Percentiles rank a stretch among this genome's conserved stretches.
phyloP scores from a whole-genome alignment of 139 green algal genomes.

The Chlamydomonas sphaeroides region DNA sequence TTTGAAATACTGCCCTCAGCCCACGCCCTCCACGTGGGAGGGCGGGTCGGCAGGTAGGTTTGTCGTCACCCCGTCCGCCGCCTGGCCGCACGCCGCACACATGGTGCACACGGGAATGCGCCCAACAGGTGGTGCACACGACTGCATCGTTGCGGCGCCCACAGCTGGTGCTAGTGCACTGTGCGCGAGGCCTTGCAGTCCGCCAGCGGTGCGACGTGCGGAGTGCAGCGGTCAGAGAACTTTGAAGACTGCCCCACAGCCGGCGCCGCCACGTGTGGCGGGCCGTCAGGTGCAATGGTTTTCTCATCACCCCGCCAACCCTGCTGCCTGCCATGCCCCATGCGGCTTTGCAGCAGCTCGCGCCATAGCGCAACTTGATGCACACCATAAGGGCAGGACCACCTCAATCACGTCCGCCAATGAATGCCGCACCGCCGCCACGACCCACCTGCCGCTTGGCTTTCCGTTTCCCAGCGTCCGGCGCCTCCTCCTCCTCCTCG shows the following conservation, averaged over 20 bases:
- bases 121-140: no score
- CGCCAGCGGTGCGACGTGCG: no score
- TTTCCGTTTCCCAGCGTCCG: background rate
- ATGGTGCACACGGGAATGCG: no score
- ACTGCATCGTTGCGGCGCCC: no score
- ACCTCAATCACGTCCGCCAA: background rate
- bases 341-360: no score
- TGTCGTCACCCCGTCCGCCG: background rate
- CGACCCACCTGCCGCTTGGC: slow-evolving; percentile 8
- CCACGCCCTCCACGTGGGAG: background rate
- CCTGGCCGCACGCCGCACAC: no score
- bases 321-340: no score
- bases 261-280: background rate
- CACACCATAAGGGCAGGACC: background rate
- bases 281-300: background rate
- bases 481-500: slow-evolving; percentile 12
- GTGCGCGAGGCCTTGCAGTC: no score
- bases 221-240: slow-evolving; percentile 29
- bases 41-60: background rate
- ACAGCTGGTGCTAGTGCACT: no score
- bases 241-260: slow-evolving; percentile 39
- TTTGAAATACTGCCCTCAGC: slow-evolving; percentile 36
- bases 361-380: no score
- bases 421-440: no score
- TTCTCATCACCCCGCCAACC: slow-evolving; percentile 11